A percentile compares a stretch with the other conserved stretches of the same genome.
Evolutionary conservation across 2,329 filamentous ascomycete genomes (phyloP).

Genomic region (Claviceps pazoutovae): DNA sequence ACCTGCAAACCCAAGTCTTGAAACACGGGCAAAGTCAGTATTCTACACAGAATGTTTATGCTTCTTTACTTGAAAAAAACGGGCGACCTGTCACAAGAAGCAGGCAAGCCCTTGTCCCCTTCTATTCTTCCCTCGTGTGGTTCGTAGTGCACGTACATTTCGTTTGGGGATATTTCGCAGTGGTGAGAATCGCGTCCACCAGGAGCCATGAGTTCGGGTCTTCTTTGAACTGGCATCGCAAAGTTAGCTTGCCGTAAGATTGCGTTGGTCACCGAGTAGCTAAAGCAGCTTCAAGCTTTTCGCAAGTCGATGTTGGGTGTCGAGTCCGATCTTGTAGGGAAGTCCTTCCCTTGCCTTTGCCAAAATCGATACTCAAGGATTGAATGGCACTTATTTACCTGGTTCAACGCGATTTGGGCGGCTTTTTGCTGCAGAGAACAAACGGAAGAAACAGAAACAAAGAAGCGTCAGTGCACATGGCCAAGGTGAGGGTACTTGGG

Average conservation of each 20-base stretch:
- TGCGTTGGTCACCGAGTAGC: not conserved
- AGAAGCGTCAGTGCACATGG: conserved; percentile 20
- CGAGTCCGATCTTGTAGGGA: not conserved
- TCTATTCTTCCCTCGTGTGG: not conserved
- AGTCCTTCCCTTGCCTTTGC: not conserved
- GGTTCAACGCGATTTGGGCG: conserved; percentile 83
- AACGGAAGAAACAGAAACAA: conserved; percentile 21
- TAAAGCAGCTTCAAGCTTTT: not conserved
- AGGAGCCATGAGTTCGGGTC: conserved; percentile 96
- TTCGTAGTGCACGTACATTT: conserved; percentile 55
- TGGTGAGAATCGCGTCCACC: conserved; percentile 91
- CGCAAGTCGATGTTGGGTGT: not conserved
- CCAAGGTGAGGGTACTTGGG: not conserved
- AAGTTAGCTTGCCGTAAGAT: conserved; percentile 7
- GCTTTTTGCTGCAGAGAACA: conserved; percentile 65
- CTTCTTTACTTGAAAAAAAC: not conserved
- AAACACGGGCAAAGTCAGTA: conserved; percentile 9
- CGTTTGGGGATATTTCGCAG: conserved; percentile 85
- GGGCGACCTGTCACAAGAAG: not conserved
- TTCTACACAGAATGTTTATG: not conserved
- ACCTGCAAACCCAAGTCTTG: conserved; percentile 87
- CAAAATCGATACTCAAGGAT: not conserved
- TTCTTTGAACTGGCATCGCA: conserved; percentile 71
- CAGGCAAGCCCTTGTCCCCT: not conserved
- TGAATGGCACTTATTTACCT: conserved; percentile 39